phyloP scores from a whole-genome alignment of 305 asterid species.

The Fraxinus sp. region DNA sequence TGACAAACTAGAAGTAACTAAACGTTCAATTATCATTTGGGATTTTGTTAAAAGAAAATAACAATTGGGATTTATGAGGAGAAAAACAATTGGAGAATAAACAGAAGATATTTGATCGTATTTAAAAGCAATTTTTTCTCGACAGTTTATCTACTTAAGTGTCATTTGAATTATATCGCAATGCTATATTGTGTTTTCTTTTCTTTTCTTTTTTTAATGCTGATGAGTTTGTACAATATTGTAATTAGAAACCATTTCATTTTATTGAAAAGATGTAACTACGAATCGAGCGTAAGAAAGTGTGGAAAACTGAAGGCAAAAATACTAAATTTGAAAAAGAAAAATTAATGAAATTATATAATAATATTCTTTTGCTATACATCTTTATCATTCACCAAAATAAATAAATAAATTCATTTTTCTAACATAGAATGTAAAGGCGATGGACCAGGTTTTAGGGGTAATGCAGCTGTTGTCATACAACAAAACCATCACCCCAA shows the following conservation, averaged over 20 bases:
- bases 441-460: conserved; percentile 38
- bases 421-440: conserved; percentile 31
- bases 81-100: background rate
- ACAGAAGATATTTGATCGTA: background rate
- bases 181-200: background rate
- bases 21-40: background rate
- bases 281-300: background rate
- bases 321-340: background rate
- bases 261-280: background rate
- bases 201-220: background rate
- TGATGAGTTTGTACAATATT: background rate
- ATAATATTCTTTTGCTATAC: background rate
- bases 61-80: background rate
- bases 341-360: conserved; percentile 19
- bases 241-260: background rate
- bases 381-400: background rate
- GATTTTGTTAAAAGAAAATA: no score
- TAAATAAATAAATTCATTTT: no score
- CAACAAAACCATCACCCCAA: conserved; percentile 35
- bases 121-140: background rate
- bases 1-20: background rate
- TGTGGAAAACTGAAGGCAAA: background rate
- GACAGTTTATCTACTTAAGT: background rate
- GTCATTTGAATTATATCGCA: background rate
- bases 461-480: conserved; percentile 49